Conservation (phyloP, 164 flowering plant species). For the Berberis vulgaris region DNA sequence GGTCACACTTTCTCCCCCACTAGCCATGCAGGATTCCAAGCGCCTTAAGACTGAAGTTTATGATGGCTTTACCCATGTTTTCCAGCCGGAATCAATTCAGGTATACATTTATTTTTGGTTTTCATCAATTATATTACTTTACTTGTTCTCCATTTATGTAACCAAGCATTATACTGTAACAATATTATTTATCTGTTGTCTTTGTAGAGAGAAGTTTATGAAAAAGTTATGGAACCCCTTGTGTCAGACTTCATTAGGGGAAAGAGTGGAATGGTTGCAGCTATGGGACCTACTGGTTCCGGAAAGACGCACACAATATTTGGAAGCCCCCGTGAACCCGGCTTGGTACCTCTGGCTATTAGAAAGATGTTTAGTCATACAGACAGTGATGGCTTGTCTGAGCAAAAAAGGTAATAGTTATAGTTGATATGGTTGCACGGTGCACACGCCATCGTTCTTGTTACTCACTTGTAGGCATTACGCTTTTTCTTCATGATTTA, state of each 20-base stretch:
- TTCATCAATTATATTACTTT: too few species aligned
- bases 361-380: slow-evolving; percentile 29
- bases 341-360: slow-evolving; percentile 66
- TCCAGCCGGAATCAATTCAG: slow-evolving; percentile 59
- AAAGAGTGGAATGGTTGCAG: slow-evolving; percentile 71
- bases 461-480: background rate
- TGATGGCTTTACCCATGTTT: slow-evolving; percentile 72
- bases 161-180: too few species aligned
- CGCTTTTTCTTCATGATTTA: background rate
- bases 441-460: too few species aligned
- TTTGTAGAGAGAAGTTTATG: slow-evolving; percentile 52
- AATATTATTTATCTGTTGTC: background rate
- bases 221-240: slow-evolving; percentile 54
- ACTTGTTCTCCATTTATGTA: too few species aligned
- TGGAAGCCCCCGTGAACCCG: slow-evolving; percentile 66
- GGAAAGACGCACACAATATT: slow-evolving; percentile 92
- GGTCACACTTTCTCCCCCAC: slow-evolving; percentile 50
- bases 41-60: slow-evolving; percentile 60
- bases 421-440: background rate
- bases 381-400: slow-evolving; percentile 9
- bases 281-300: slow-evolving; percentile 87
- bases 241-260: slow-evolving; percentile 75
- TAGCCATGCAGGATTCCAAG: slow-evolving; percentile 32
- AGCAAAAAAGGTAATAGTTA: slow-evolving; percentile 25
- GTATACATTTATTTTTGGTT: slow-evolving; percentile 17